Percentiles rank a stretch among this genome's conserved stretches.
These are phyloP conservation scores for Colletotrichum sublineola DNA, from an alignment of 2,329 filamentous ascomycete genomes.

Conservation along the genomic window DNA sequence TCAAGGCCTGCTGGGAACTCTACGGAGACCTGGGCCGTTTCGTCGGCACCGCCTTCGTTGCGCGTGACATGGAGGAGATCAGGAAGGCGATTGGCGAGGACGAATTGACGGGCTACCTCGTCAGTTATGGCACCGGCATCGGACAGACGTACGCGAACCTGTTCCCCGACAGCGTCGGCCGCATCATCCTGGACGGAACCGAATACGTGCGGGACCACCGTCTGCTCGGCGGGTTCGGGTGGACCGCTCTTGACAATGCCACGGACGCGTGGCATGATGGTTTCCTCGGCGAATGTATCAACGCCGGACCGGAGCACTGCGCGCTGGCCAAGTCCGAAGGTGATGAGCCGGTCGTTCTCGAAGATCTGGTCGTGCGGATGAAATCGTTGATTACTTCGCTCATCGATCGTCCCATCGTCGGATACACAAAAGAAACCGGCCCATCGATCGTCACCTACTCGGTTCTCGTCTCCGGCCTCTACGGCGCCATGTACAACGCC, in stretches of 20 bases:
- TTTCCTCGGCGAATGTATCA: constrained; percentile 64
- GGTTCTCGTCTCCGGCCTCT: constrained; percentile 55
- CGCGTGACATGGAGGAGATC: constrained; percentile 64
- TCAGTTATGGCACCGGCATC: constrained; percentile 66
- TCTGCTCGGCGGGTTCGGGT: constrained; percentile 60
- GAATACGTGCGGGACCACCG: constrained; percentile 63
- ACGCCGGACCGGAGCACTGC: constrained; percentile 61
- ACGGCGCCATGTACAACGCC: constrained; percentile 59
- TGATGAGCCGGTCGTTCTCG: constrained; percentile 50
- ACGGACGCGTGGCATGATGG: constrained; percentile 64
- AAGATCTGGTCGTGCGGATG: constrained; percentile 56
- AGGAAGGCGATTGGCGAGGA: constrained; percentile 60
- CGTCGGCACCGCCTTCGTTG: constrained; percentile 60
- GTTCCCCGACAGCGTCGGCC: constrained; percentile 63
- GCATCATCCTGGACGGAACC: constrained; percentile 63
- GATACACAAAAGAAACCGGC: constrained; percentile 55
- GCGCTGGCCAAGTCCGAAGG: constrained; percentile 55
- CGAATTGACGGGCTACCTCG: constrained; percentile 62
- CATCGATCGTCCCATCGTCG: constrained; percentile 53
- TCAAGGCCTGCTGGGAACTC: constrained; percentile 58
- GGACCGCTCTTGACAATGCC: constrained; percentile 62
- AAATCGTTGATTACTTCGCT: constrained; percentile 54
- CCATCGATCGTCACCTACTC: constrained; percentile 63
- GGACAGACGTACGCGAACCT: constrained; percentile 65
- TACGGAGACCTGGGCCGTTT: constrained; percentile 62